Conservation (phyloP, 768 basidiomycete species). For the Mycena filopes region DNA sequence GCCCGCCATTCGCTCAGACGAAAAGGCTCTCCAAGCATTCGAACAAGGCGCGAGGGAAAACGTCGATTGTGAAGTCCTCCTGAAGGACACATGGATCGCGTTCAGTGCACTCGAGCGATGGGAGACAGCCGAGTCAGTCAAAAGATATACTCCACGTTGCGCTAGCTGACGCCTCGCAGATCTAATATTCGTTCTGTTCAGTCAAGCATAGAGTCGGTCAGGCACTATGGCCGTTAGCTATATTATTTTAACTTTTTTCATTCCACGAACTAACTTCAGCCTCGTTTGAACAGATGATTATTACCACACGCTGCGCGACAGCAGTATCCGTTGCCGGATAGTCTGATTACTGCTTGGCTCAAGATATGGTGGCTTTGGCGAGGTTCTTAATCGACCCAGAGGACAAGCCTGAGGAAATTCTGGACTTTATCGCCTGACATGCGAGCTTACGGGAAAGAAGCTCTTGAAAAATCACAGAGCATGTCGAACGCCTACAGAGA, state of each 20-base stretch:
- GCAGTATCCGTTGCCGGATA: slow-evolving; percentile 15
- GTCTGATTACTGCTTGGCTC: slow-evolving; percentile 11
- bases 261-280: no score
- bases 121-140: slow-evolving; percentile 18
- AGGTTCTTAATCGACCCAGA: slow-evolving; percentile 1
- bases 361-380: slow-evolving; percentile 2
- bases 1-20: neutral
- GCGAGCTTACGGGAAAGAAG: neutral
- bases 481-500: slow-evolving; percentile 2
- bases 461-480: slow-evolving; percentile 10
- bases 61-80: slow-evolving; percentile 13
- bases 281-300: no score
- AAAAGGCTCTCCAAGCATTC: slow-evolving; percentile 19
- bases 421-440: slow-evolving; percentile 21
- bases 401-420: slow-evolving; percentile 10
- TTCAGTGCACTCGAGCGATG: slow-evolving; percentile 24
- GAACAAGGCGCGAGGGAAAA: slow-evolving; percentile 11
- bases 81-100: slow-evolving; percentile 3
- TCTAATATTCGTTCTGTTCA: slow-evolving; percentile 26
- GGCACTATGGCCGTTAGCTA: slow-evolving; percentile 14
- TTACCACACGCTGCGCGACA: slow-evolving; percentile 25
- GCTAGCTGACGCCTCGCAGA: slow-evolving; percentile 4
- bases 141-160: neutral
- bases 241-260: no score
- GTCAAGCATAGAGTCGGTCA: slow-evolving; percentile 30